Evolutionary conservation across 1,284 basidiomycete species (phyloP).

Genomic region (Moesziomyces sp.): DNA sequence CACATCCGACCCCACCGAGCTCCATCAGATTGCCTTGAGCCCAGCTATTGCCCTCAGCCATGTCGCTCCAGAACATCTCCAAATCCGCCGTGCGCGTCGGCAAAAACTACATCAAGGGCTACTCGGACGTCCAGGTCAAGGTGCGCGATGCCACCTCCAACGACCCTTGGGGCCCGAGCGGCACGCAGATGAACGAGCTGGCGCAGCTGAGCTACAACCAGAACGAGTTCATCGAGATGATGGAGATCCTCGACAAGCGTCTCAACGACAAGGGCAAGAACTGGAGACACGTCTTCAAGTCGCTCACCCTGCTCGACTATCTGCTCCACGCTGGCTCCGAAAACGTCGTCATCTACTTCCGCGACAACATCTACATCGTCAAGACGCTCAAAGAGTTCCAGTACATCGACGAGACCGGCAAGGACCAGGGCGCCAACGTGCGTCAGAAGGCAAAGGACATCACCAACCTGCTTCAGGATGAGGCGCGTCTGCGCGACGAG

Average conservation of each 20-base stretch:
- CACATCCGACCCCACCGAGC: neutral
- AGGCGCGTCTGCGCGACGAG: constrained; percentile 84
- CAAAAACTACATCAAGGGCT: constrained; percentile 67
- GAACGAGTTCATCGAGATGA: constrained; percentile 99
- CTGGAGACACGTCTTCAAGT: constrained; percentile 99
- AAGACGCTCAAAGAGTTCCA: constrained; percentile 99
- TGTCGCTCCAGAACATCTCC: constrained; percentile 65
- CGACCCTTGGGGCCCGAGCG: constrained; percentile 98
- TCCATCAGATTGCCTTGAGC: neutral
- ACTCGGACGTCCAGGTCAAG: constrained; percentile 80
- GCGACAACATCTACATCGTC: constrained; percentile 95
- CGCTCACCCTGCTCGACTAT: constrained; percentile 95
- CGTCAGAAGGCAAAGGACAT: constrained; percentile 99
- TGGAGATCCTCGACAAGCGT: constrained; percentile 99
- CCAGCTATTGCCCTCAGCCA: constrained; percentile 5
- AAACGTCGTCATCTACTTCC: constrained; percentile 97
- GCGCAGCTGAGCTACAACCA: constrained; percentile 98
- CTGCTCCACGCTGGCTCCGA: constrained; percentile 95
- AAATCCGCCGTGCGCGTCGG: constrained; percentile 66
- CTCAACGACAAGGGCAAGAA: constrained; percentile 99
- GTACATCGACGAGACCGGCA: constrained; percentile 91
- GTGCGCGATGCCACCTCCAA: constrained; percentile 99
- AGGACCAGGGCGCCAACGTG: constrained; percentile 96
- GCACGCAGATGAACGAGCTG: constrained; percentile 96
- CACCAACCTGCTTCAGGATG: constrained; percentile 92